Conservation (phyloP, 129 eudicot genomes). For the Smallanthus sonchifolius region DNA sequence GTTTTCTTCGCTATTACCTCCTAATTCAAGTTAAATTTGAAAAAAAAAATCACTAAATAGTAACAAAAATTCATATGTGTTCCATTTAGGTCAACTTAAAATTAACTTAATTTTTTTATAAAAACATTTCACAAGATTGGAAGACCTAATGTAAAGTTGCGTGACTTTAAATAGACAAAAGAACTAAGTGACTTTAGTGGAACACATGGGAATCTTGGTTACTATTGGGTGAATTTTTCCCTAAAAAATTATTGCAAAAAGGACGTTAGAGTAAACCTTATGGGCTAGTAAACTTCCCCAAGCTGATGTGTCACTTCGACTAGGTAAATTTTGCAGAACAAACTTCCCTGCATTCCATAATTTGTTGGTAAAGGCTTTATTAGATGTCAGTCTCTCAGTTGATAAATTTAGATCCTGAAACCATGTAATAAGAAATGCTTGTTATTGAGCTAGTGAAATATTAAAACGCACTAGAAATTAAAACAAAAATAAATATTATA, state of each 20-base stretch:
- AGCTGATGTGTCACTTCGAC: conserved; percentile 60
- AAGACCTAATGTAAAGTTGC: too few relatives aligned
- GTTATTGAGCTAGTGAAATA: conserved; percentile 9
- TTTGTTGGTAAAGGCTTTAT: conserved; percentile 95
- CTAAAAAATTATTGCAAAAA: not conserved
- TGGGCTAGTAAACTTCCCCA: conserved; percentile 52
- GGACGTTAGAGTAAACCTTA: conserved; percentile 47
- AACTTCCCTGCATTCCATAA: conserved; percentile 99
- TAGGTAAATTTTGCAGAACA: conserved; percentile 84
- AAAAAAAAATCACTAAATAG: too few relatives aligned
- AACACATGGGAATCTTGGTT: too few relatives aligned
- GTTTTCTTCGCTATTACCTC: too few relatives aligned
- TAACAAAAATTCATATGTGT: too few relatives aligned
- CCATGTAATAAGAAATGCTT: conserved; percentile 5
- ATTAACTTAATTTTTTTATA: too few relatives aligned
- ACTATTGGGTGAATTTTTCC: too few relatives aligned
- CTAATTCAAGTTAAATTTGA: too few relatives aligned
- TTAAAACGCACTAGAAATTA: not conserved
- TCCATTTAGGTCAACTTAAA: too few relatives aligned
- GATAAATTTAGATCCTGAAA: conserved; percentile 89
- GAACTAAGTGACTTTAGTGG: too few relatives aligned
- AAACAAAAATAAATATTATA: not conserved
- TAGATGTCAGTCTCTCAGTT: conserved; percentile 79
- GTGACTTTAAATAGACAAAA: too few relatives aligned
- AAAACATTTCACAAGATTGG: too few relatives aligned